These are phyloP conservation scores for Aureobasidium sp. DNA, from an alignment of 2,329 filamentous ascomycete species.

Conservation along the genomic window DNA sequence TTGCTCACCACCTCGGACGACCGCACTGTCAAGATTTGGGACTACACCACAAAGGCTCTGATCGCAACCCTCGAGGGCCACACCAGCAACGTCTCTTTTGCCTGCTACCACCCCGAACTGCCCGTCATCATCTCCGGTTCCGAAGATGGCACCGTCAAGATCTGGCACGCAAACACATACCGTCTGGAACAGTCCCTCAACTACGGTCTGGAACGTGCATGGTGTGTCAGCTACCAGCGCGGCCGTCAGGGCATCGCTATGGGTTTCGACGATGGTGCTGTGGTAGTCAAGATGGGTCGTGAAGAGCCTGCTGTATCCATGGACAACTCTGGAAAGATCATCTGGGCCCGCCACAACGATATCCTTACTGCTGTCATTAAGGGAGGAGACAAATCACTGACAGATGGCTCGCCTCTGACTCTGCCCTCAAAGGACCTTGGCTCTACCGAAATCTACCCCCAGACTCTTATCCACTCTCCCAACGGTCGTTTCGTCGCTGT, in stretches of 20 bases:
- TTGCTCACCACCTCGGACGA: conserved; percentile 95
- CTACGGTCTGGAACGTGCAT: conserved; percentile 91
- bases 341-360: conserved; percentile 93
- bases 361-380: conserved; percentile 94
- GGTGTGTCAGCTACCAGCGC: conserved; percentile 95
- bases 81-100: conserved; percentile 96
- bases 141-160: conserved; percentile 93
- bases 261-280: conserved; percentile 94
- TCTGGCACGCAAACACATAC: conserved; percentile 98
- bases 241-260: conserved; percentile 91
- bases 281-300: conserved; percentile 94
- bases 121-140: conserved; percentile 97
- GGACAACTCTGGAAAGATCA: conserved; percentile 91
- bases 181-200: conserved; percentile 91
- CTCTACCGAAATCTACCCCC: conserved; percentile 92
- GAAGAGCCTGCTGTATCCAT: conserved; percentile 97
- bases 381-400: conserved; percentile 69
- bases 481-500: conserved; percentile 86
- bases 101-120: conserved; percentile 93
- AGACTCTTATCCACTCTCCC: conserved; percentile 89
- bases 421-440: conserved; percentile 91
- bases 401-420: conserved; percentile 81
- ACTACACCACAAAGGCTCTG: conserved; percentile 95
- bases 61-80: conserved; percentile 96
- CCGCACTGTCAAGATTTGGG: conserved; percentile 95